Base-by-base conservation (phyloP, 1,139 yeast genomes). In the Taphrina communis region DNA sequence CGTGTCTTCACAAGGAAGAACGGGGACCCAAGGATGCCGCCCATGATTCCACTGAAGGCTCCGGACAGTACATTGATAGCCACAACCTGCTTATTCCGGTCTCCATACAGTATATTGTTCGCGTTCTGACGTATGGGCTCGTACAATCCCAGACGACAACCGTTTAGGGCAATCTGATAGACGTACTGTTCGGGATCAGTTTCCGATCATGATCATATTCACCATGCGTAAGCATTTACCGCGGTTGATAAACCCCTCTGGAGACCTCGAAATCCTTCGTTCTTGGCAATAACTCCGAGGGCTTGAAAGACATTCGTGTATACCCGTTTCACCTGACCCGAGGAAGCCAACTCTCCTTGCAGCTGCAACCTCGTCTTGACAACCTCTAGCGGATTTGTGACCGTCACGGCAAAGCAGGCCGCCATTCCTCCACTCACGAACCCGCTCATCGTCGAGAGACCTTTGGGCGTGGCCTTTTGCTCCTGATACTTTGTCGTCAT, bases 371-470 rank as follows among this genome's bases (percentile, higher is more conserved):
- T 73, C 2, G 96, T 94, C 80, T 94, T 94, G 75, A 93, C 91
- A 73, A 94, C 82, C 77, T 94, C 99, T 71, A 94, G 89, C 8
- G 99, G 99, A 76, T 94, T 94, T 11, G 98, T 93, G 78, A 93
- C 89, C 0, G 97, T 94, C 50, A 94, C 99, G 0, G 99, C 98
- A 67, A 96, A 96, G 80, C 98, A 93, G 2, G 98, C 97, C 0
- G 99, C 99, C 11, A 91, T 73, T 6, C 97, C 97, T 70, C 98
- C 99, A 14, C 97, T 97, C 6, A 88, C 76, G 75, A 93, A 92
- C 2, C 97, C 96, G 36, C 97, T 97, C 9, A 84, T 74, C 0
- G 88, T 82, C 46, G 78, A 75, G 58, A 83, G 70, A n/a, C 60
- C 61, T 35, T n/a, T 50, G 17, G 60, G 61, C 53, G 8, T 31